Conservation (phyloP, 352 stramenopile genomes). For the Poterioochromonas sp. region DNA sequence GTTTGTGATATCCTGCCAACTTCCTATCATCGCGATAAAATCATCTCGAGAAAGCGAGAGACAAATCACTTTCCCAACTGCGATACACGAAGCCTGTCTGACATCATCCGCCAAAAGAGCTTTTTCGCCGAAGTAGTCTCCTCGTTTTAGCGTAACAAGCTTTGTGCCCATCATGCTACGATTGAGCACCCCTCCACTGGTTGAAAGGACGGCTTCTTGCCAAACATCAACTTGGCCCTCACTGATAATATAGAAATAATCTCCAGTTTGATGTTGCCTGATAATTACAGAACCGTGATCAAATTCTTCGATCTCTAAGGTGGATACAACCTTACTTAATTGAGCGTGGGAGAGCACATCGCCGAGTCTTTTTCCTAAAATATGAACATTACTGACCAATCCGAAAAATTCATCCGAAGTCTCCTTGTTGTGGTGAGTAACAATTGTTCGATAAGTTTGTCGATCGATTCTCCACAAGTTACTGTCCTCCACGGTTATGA, state of each 20-base stretch:
- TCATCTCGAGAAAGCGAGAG: conserved; percentile 5
- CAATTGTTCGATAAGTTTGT: conserved; percentile 47
- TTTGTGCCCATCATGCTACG: neutral
- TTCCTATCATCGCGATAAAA: conserved; percentile 26
- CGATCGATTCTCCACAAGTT: conserved; percentile 81
- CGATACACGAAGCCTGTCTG: conserved; percentile 35
- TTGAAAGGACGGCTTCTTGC: neutral
- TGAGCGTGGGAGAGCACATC: conserved; percentile 67
- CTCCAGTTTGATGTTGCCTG: conserved; percentile 64
- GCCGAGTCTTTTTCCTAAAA: conserved; percentile 28
- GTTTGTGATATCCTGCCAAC: neutral
- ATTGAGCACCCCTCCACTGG: neutral
- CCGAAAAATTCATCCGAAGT: neutral
- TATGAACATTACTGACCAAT: conserved; percentile 33
- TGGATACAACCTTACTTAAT: conserved; percentile 63
- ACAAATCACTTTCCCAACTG: neutral
- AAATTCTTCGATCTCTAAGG: conserved; percentile 67
- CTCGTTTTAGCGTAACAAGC: neutral
- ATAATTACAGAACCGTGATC: conserved; percentile 72
- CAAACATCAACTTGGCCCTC: conserved; percentile 59
- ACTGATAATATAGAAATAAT: conserved; percentile 84
- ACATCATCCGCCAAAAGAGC: conserved; percentile 39
- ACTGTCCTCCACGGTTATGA: conserved; percentile 64
- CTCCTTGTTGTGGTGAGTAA: neutral
- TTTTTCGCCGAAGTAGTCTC: conserved; percentile 46